Percentiles rank a stretch among this genome's conserved stretches.
Evolutionary conservation across 1,284 basidiomycete genomes (phyloP).

Genomic region (Hypsizygus ulmarius): DNA sequence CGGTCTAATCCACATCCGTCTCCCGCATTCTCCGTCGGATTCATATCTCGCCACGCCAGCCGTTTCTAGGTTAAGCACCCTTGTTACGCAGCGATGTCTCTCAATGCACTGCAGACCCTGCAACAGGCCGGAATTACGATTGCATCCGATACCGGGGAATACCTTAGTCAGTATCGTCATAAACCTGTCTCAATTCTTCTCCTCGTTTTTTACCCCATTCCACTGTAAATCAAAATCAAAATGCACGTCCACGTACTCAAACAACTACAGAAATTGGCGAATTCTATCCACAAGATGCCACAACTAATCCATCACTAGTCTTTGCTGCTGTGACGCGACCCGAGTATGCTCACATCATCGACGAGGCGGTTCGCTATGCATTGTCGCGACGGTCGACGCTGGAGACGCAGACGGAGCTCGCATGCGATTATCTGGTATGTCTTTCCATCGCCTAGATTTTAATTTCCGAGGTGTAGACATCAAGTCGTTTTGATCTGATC

Average conservation of each 20-base stretch:
- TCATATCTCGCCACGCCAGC: neutral
- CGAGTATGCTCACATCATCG: slow-evolving; percentile 28
- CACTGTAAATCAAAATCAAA: no score
- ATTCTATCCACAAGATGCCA: slow-evolving; percentile 32
- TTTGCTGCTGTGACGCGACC: slow-evolving; percentile 29
- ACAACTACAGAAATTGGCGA: slow-evolving; percentile 24
- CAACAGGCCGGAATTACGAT: slow-evolving; percentile 25
- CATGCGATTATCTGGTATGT: slow-evolving; percentile 31
- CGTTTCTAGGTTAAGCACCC: no score
- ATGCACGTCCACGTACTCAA: no score
- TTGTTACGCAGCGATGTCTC: slow-evolving; percentile 15
- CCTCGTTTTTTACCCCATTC: neutral
- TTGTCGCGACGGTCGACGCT: slow-evolving; percentile 12
- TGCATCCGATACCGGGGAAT: slow-evolving; percentile 34
- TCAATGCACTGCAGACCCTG: slow-evolving; percentile 22
- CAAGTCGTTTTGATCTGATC: no score
- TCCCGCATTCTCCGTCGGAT: no score
- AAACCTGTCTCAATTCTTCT: neutral
- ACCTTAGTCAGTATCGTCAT: slow-evolving; percentile 22
- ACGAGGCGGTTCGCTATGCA: slow-evolving; percentile 27
- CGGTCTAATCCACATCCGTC: no score
- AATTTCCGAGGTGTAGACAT: no score
- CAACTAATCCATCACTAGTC: slow-evolving; percentile 34
- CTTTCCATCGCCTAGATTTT: neutral
- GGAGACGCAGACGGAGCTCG: slow-evolving; percentile 24